Evolutionary conservation across 805 yeast genomes (phyloP).

Genomic region (Sungouiella thailandica): DNA sequence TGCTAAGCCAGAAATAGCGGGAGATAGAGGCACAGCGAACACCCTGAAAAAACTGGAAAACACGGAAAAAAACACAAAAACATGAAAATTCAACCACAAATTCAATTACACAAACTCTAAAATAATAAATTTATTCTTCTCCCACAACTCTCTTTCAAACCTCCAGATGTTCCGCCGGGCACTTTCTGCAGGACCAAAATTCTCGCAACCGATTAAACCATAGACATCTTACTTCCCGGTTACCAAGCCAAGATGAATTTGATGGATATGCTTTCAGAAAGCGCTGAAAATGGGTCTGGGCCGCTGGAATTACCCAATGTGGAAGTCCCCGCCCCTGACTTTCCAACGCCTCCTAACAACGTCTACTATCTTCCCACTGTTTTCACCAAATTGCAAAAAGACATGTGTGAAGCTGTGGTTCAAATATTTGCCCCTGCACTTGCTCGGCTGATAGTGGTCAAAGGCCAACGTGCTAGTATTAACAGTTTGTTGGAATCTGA

Average conservation of each 20-base stretch:
- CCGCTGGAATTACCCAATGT: slow-evolving; percentile 1
- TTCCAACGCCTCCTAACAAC: slow-evolving; percentile 15
- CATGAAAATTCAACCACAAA: no score
- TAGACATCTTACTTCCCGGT: no score
- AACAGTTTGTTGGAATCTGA: slow-evolving; percentile 28
- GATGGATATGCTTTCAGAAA: slow-evolving; percentile 33
- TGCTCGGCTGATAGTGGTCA: slow-evolving; percentile 16
- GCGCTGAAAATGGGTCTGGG: neutral
- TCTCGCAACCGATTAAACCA: no score
- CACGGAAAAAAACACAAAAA: no score
- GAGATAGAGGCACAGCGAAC: no score
- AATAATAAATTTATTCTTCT: no score
- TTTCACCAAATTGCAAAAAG: slow-evolving; percentile 30
- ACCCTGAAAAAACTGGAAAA: no score
- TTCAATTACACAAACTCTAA: no score
- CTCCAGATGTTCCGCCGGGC: no score
- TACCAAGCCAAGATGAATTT: slow-evolving; percentile 32
- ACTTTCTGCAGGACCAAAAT: no score
- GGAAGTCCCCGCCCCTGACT: slow-evolving; percentile 1
- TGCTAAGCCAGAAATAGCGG: no score
- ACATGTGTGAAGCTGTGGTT: slow-evolving; percentile 28
- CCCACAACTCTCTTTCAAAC: no score
- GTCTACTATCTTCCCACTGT: slow-evolving; percentile 33
- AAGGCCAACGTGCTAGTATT: slow-evolving; percentile 29
- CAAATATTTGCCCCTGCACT: slow-evolving; percentile 26